Evolutionary conservation across 495 filamentous ascomycete genomes (phyloP), one percentile per base, ranked within the genome.

Genomic region (Glutinoglossum americanum): DNA sequence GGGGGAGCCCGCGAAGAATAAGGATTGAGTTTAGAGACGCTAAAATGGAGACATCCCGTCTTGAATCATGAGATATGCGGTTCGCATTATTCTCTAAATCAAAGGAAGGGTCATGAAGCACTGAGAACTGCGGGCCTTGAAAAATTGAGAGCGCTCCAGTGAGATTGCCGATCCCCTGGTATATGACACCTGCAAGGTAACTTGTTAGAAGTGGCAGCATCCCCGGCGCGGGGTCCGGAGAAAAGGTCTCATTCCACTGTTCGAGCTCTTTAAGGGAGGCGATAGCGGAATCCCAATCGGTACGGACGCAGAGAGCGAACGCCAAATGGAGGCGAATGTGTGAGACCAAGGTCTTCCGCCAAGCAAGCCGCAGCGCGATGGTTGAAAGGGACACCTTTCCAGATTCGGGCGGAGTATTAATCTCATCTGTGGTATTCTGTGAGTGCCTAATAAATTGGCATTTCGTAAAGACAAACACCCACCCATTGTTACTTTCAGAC

Each of bases 11-110:
- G 49, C 88, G 85, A 61, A 94, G 72, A 57, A 97, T 92, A 66
- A 89, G 82, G 27, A 94, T 69, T 25, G 76, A 76, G 68, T 94
- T 97, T 59, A 99, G 76, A 4, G 80, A 72, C 4, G 87, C 84
- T 11, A 97, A 76, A 53, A 94, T 77, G 9, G 80, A 72, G 21
- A 93, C 71, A 60, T 95, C 86, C 3, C 77, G 74, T 51, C 76
- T 75, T 25, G 49, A 25, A 19, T 32, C 28, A 17, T 53, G 49
- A 28, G 28, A 53, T 17, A 25, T 19, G 2, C 25, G 25, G 17
- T 53, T 53, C 9, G 49, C 1, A n/a, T 80, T 71, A 37, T 81
- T 76, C 55, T 76, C 70, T n/a, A 61, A 41, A 13, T 56, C 48
- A 23, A 71, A 54, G 67, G 69, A 49, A 68, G 61, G 61, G 68